Evolutionary conservation across 1,139 yeast genomes (phyloP).

Genomic region (Lodderomyces metapsilosis): DNA sequence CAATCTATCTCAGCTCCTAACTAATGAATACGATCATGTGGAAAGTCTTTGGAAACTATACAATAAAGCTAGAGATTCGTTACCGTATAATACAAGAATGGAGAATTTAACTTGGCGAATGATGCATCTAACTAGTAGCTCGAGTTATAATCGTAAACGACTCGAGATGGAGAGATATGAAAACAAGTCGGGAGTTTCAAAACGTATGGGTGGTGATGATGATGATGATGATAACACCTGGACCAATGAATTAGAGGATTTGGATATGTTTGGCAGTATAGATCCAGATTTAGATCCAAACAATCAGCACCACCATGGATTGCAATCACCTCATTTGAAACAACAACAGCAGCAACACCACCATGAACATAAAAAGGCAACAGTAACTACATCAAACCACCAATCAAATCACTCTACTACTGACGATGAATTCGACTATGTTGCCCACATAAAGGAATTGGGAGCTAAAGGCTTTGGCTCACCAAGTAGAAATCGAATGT

Average conservation of each 20-base stretch:
- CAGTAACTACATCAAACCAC: no score
- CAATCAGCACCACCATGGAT: not conserved
- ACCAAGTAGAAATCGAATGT: not conserved
- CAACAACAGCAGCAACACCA: not conserved
- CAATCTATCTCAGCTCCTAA: slow-evolving; percentile 11
- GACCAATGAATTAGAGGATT: not conserved
- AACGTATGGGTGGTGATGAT: not conserved
- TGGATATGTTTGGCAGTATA: not conserved
- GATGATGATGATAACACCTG: not conserved
- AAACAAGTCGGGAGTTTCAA: not conserved
- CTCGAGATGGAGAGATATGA: not conserved
- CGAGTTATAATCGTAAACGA: not conserved
- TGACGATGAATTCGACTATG: slow-evolving; percentile 61
- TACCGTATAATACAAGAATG: slow-evolving; percentile 74
- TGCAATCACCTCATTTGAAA: not conserved
- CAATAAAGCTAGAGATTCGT: slow-evolving; percentile 69
- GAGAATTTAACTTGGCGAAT: slow-evolving; percentile 85
- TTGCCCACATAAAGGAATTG: slow-evolving; percentile 62
- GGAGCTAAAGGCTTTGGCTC: slow-evolving; percentile 28
- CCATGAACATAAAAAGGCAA: no score
- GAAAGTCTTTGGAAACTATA: slow-evolving; percentile 79
- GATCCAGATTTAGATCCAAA: not conserved
- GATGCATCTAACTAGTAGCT: slow-evolving; percentile 50
- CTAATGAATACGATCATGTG: slow-evolving; percentile 25
- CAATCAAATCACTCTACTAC: not conserved